Evolutionary conservation across 1,139 yeast species (phyloP).

Genomic region (Candida tunisiensis): DNA sequence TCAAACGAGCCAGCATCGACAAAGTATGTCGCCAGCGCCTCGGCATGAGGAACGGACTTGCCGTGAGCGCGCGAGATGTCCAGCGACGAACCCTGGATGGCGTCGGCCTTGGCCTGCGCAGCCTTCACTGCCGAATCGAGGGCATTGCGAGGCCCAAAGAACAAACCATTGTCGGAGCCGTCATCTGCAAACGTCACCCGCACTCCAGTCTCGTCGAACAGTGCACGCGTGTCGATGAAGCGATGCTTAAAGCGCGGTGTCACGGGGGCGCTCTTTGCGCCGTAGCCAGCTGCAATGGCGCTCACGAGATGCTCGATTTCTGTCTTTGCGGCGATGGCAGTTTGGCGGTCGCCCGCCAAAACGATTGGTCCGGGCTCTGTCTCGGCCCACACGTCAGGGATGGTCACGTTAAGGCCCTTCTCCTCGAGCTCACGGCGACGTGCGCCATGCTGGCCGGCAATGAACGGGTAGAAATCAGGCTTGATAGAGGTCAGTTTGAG

Average conservation of each 20-base stretch:
- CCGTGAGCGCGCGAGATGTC: slow-evolving; percentile 84
- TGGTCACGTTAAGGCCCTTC: background rate
- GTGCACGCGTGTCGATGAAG: slow-evolving; percentile 23
- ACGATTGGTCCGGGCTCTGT: slow-evolving; percentile 2
- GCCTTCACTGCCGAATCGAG: no score
- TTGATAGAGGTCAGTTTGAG: slow-evolving; percentile 21
- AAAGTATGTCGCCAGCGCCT: slow-evolving; percentile 53
- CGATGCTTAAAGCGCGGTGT: slow-evolving; percentile 29
- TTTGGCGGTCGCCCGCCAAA: slow-evolving; percentile 1
- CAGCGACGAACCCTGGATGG: slow-evolving; percentile 45
- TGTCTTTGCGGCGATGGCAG: slow-evolving; percentile 3
- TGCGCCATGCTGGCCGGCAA: slow-evolving; percentile 1
- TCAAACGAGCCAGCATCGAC: slow-evolving; percentile 65
- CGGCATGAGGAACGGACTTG: slow-evolving; percentile 60
- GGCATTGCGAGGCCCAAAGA: slow-evolving; percentile 51
- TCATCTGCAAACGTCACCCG: slow-evolving; percentile 39
- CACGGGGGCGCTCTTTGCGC: slow-evolving; percentile 15
- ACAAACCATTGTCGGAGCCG: slow-evolving; percentile 27
- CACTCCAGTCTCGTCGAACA: slow-evolving; percentile 42
- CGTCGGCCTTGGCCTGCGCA: slow-evolving; percentile 34
- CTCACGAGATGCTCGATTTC: slow-evolving; percentile 7
- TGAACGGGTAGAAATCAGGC: slow-evolving; percentile 14
- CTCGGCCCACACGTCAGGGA: background rate
- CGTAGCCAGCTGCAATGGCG: slow-evolving; percentile 16
- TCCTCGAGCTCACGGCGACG: slow-evolving; percentile 1